Percentiles rank a stretch among this genome's conserved stretches.
phyloP scores from a whole-genome alignment of 306 rosid species.

The Rosa multiflora region DNA sequence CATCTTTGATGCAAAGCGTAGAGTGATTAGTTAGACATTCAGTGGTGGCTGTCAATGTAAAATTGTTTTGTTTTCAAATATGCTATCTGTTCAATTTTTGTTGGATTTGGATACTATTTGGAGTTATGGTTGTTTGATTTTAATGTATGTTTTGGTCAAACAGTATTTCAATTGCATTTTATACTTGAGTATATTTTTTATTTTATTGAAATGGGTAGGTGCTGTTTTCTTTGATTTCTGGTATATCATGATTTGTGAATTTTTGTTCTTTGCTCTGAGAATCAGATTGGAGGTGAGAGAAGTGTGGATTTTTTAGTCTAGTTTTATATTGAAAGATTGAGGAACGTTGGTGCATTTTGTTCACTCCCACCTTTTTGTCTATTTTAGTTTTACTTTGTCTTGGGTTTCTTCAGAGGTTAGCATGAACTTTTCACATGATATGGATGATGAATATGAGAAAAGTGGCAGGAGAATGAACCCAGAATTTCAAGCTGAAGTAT shows the following conservation, averaged over 20 bases:
- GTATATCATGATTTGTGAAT: constrained; percentile 8
- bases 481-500: background rate
- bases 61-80: no score
- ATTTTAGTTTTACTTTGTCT: background rate
- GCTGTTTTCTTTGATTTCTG: background rate
- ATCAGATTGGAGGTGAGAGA: background rate
- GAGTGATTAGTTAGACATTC: no score
- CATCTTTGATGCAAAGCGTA: no score
- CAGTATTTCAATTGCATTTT: no score
- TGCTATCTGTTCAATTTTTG: no score
- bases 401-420: constrained; percentile 46
- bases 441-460: constrained; percentile 86
- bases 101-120: no score
- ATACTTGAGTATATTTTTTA: no score
- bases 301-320: constrained; percentile 2
- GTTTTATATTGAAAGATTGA: background rate
- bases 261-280: background rate
- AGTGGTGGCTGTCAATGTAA: no score
- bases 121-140: no score
- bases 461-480: constrained; percentile 88
- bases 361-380: constrained; percentile 45
- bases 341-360: constrained; percentile 29
- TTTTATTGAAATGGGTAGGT: constrained; percentile 52
- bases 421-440: constrained; percentile 77
- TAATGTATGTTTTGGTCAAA: no score